Conservation (phyloP, 2,329 filamentous ascomycete genomes). For the Botrytis squamosa region DNA sequence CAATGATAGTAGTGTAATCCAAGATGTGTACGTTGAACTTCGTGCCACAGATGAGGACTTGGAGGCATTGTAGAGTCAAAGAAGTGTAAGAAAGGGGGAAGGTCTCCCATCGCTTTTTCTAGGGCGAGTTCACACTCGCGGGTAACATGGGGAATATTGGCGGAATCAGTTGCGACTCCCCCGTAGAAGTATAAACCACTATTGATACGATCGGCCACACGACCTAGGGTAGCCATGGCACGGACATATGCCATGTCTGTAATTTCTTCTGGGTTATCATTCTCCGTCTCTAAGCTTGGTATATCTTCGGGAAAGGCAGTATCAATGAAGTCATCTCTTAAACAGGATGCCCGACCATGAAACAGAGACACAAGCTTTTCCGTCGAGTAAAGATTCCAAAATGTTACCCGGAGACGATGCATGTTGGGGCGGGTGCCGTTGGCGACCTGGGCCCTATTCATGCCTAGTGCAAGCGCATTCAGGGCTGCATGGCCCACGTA, state of each 20-base stretch:
- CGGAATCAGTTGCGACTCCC: background rate
- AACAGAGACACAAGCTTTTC: background rate
- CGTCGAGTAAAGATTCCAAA: conserved; percentile 8
- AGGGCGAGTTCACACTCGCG: background rate
- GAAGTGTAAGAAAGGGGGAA: background rate
- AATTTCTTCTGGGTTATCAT: background rate
- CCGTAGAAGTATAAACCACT: background rate
- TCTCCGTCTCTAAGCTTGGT: background rate
- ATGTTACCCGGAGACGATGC: background rate
- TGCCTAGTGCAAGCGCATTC: background rate
- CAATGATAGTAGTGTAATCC: background rate
- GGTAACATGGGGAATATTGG: background rate
- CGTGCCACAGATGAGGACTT: background rate
- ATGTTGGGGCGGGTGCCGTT: background rate
- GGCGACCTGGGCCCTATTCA: conserved; percentile 6
- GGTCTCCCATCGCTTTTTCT: background rate
- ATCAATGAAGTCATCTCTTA: background rate
- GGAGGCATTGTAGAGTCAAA: background rate
- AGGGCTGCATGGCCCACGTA: background rate
- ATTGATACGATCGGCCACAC: background rate
- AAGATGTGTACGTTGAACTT: background rate
- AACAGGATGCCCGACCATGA: background rate
- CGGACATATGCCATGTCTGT: conserved; percentile 4
- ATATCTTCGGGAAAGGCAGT: background rate
- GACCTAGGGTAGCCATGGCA: background rate